These are phyloP conservation scores for Suillus clintonianus DNA, from an alignment of 768 basidiomycete genomes.

Conservation along the genomic window DNA sequence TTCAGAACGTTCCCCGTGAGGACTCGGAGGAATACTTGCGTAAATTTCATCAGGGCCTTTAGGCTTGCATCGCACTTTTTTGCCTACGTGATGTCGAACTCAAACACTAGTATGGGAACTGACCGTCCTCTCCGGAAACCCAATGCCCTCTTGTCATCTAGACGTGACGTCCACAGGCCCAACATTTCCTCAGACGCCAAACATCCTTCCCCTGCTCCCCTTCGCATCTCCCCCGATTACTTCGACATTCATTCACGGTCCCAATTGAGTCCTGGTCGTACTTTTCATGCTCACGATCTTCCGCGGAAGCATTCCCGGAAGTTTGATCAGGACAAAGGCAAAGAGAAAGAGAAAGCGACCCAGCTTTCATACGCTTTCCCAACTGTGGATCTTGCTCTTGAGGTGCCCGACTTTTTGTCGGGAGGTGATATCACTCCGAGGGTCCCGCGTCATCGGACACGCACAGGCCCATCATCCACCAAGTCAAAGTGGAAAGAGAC, in stretches of 20 bases:
- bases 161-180: conserved; percentile 46
- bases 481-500: conserved; percentile 45
- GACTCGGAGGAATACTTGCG: neutral
- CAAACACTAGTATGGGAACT: conserved; percentile 11
- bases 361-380: conserved; percentile 27
- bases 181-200: conserved; percentile 16
- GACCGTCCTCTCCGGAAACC: conserved; percentile 53
- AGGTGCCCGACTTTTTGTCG: conserved; percentile 27
- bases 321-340: conserved; percentile 25
- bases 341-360: conserved; percentile 26
- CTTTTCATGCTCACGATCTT: conserved; percentile 11
- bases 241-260: conserved; percentile 50
- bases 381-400: conserved; percentile 23
- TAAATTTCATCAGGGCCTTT: conserved; percentile 1
- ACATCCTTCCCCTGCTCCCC: conserved; percentile 11
- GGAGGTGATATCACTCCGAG: conserved; percentile 34
- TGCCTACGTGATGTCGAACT: conserved; percentile 19
- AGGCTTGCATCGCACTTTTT: neutral
- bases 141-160: conserved; percentile 57
- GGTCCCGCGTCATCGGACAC: conserved; percentile 52
- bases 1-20: neutral
- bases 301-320: conserved; percentile 27
- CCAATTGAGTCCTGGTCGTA: conserved; percentile 37
- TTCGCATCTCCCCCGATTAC: conserved; percentile 35
- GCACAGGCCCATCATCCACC: conserved; percentile 55